These are phyloP conservation scores for Paramyrothecium sp. DNA, from an alignment of 2,329 filamentous ascomycete genomes.

Conservation along the genomic window DNA sequence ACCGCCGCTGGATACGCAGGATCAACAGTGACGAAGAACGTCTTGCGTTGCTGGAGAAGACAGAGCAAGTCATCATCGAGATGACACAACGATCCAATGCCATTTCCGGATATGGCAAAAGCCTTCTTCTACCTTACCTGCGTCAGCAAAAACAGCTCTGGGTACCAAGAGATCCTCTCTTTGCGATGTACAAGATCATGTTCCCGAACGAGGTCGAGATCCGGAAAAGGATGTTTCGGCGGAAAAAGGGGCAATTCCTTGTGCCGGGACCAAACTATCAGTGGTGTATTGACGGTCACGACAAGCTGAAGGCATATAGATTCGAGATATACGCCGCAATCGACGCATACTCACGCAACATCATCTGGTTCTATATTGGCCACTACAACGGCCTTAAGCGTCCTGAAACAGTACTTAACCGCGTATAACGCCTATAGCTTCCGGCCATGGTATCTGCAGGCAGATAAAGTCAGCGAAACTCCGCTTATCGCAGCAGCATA, in stretches of 20 bases:
- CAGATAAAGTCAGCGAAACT: slow-evolving; percentile 2
- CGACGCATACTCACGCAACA: slow-evolving; percentile 8
- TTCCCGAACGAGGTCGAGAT: slow-evolving; percentile 6
- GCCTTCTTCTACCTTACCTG: slow-evolving; percentile 6
- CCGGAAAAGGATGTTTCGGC: too few relatives aligned
- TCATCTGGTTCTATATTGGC: too few relatives aligned
- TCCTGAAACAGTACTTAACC: slow-evolving; percentile 5
- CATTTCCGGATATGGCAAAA: too few relatives aligned
- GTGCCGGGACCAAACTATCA: slow-evolving; percentile 7
- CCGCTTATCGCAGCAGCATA: slow-evolving; percentile 1
- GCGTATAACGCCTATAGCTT: slow-evolving; percentile 3
- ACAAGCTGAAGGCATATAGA: slow-evolving; percentile 8
- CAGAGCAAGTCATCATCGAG: slow-evolving; percentile 8
- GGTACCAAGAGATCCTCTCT: slow-evolving; percentile 8
- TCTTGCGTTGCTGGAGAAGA: slow-evolving; percentile 7
- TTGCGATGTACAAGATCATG: slow-evolving; percentile 3
- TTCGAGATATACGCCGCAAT: slow-evolving; percentile 9
- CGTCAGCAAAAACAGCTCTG: slow-evolving; percentile 5
- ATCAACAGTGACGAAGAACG: slow-evolving; percentile 1
- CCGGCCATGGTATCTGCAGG: slow-evolving; percentile 3
- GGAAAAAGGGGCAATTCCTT: slow-evolving; percentile 6
- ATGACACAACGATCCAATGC: slow-evolving; percentile 5
- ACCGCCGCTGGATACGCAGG: slow-evolving; percentile 2
- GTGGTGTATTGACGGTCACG: slow-evolving; percentile 7
- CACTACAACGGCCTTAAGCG: too few relatives aligned